Base-by-base conservation (phyloP, 2,329 filamentous ascomycete species). In the Thielaviopsis populi region DNA sequence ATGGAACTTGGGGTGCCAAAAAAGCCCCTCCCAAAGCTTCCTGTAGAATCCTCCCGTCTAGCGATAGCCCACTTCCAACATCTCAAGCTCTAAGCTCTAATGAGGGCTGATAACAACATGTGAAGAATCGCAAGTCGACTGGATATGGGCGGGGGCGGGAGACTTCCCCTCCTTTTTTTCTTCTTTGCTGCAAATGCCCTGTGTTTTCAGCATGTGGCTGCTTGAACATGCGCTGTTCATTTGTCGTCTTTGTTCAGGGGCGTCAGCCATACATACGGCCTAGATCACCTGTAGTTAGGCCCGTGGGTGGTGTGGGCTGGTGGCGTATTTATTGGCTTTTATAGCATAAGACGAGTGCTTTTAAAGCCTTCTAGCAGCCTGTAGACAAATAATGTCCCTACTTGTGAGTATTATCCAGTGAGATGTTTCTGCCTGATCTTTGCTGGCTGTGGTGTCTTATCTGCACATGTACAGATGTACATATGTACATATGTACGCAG, bases 1-100 rank as follows among this genome's bases (percentile, higher is more conserved):
- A 19, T 33, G 8, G 24, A 30, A 30, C 13, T 7, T 30, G 50
- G 27, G 15, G 50, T 56, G 11, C 50, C 50, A 56, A 56, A 46
- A 46, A 56, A 56, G 50, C 50, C 50, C 50, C 50, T 56, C 50
- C 50, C 33, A 37, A 27, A 56, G 7, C 24, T 50, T 33, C 50
- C 30, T 33, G 24, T 17, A 17, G 50, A 56, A 56, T 56, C 50
- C 50, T 56, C 50, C 50, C 50, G 50, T 8, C 24, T 11, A 17
- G 50, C 50, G 50, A 56, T 56, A 56, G 50, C 50, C 50, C 50
- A 56, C 50, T 56, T 56, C 50, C 50, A 56, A 56, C 50, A 56
- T 56, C 50, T 56, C 15, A 22, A 56, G 50, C 50, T 56, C 24
- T 24, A 22, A 11, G 7, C n/a, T n/a, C n/a, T n/a, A n/a, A n/a